phyloP scores from a whole-genome alignment of 306 rosid species.

The Glycine soja region DNA sequence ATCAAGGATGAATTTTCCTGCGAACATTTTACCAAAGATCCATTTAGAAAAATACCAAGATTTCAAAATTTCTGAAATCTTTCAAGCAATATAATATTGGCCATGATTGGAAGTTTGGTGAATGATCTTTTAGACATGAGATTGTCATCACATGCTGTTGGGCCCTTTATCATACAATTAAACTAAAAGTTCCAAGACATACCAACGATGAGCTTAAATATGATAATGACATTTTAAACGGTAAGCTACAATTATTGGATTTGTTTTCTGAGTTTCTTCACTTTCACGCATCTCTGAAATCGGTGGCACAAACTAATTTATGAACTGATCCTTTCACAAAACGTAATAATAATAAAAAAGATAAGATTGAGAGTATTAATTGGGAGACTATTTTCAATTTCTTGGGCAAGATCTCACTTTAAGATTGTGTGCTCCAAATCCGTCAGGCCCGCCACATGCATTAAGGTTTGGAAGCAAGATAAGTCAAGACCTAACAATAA shows the following conservation, averaged over 20 bases:
- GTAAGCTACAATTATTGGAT: slow-evolving; percentile 34
- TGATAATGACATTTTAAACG: slow-evolving; percentile 46
- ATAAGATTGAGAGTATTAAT: background rate
- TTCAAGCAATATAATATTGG: background rate
- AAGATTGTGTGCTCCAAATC: background rate
- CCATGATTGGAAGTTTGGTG: slow-evolving; percentile 34
- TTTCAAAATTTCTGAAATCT: slow-evolving; percentile 12
- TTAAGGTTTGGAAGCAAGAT: slow-evolving; percentile 37
- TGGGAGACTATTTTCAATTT: background rate
- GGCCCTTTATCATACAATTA: slow-evolving; percentile 32
- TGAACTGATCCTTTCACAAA: background rate
- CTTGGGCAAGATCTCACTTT: slow-evolving; percentile 12
- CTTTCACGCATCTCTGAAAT: slow-evolving; percentile 37
- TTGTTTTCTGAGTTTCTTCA: slow-evolving; percentile 30
- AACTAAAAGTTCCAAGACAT: slow-evolving; percentile 31
- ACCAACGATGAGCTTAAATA: slow-evolving; percentile 32
- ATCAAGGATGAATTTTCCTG: slow-evolving; percentile 4
- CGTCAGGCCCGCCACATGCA: slow-evolving; percentile 27
- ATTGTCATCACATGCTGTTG: slow-evolving; percentile 43
- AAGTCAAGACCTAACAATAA: slow-evolving; percentile 22
- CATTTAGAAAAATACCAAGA: slow-evolving; percentile 26
- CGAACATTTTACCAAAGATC: slow-evolving; percentile 27
- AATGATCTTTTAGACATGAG: slow-evolving; percentile 28
- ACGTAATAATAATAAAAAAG: background rate
- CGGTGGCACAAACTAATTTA: background rate